Conservation (phyloP, 768 basidiomycete genomes). For the Tricholoma bakamatsutake region DNA sequence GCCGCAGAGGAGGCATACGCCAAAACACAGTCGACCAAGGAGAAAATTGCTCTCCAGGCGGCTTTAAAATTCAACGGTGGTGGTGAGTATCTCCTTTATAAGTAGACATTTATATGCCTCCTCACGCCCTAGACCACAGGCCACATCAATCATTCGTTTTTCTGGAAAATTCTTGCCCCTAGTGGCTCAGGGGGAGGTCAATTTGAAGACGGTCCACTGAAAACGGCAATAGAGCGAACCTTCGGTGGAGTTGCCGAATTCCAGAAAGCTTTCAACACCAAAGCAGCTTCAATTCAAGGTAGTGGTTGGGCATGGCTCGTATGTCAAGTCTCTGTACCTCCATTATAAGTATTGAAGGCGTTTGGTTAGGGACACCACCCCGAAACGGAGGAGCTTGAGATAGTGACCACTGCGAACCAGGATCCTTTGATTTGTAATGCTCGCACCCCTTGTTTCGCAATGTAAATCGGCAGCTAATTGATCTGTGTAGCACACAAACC, state of each 20-base stretch:
- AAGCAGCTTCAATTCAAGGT: slow-evolving; percentile 90
- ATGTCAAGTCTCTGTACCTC: slow-evolving; percentile 16
- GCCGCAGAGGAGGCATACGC: slow-evolving; percentile 83
- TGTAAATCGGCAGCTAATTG: not conserved
- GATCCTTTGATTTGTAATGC: slow-evolving; percentile 67
- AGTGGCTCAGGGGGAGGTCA: slow-evolving; percentile 54
- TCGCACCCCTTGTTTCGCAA: not conserved
- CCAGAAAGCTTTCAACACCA: slow-evolving; percentile 81
- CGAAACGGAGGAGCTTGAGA: slow-evolving; percentile 68
- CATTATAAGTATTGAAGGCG: not conserved
- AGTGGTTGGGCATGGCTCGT: slow-evolving; percentile 99
- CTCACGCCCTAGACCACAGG: slow-evolving; percentile 33
- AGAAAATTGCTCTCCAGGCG: slow-evolving; percentile 78
- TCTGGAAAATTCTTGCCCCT: slow-evolving; percentile 97
- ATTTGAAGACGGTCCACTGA: slow-evolving; percentile 60
- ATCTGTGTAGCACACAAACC: slow-evolving; percentile 64
- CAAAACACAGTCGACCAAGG: slow-evolving; percentile 58
- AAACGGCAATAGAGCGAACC: slow-evolving; percentile 67
- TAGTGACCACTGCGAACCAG: slow-evolving; percentile 93
- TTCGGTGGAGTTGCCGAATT: slow-evolving; percentile 87
- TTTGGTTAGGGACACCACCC: slow-evolving; percentile 60
- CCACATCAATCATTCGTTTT: slow-evolving; percentile 92
- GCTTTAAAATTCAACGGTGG: slow-evolving; percentile 99
- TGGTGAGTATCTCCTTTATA: slow-evolving; percentile 35
- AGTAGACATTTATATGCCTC: not conserved